phyloP scores from a whole-genome alignment of 495 filamentous ascomycete genomes.

The Penicillium verhagenii region DNA sequence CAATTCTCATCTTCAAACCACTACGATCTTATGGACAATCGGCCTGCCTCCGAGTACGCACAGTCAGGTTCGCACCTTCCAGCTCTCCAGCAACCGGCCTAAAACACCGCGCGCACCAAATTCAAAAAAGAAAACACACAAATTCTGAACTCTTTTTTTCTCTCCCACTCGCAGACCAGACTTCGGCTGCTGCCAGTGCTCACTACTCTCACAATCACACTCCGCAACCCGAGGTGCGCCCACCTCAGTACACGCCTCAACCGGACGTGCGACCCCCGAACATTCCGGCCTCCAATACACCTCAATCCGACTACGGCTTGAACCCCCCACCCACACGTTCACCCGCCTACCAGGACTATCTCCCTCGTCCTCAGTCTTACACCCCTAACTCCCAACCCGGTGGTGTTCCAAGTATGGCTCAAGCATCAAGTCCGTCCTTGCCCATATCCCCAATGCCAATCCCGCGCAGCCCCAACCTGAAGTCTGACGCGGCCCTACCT shows the following conservation, averaged over 20 bases:
- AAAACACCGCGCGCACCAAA: background rate
- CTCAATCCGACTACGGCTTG: conserved; percentile 83
- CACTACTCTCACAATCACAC: conserved; percentile 40
- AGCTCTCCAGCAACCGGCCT: conserved; percentile 14
- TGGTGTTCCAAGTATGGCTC: conserved; percentile 89
- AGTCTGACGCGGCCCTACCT: conserved; percentile 94
- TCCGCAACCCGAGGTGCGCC: conserved; percentile 46
- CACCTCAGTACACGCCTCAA: conserved; percentile 59
- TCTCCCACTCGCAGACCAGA: conserved; percentile 83
- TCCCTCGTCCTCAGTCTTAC: conserved; percentile 63
- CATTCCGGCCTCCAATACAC: conserved; percentile 71
- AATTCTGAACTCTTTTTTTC: conserved; percentile 46
- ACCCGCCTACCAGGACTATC: conserved; percentile 75
- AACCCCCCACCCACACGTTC: conserved; percentile 73
- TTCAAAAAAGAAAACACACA: background rate
- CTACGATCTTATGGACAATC: conserved; percentile 66
- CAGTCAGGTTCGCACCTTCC: conserved; percentile 97
- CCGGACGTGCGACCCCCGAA: conserved; percentile 72
- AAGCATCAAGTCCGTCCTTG: conserved; percentile 95
- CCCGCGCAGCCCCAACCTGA: conserved; percentile 64
- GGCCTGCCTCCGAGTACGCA: conserved; percentile 88
- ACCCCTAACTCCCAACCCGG: conserved; percentile 69
- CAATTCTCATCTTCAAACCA: background rate
- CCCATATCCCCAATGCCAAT: conserved; percentile 71
- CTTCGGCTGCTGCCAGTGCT: conserved; percentile 68